These are phyloP conservation scores for Paramecium primaurelia DNA, from an alignment of 73 alveolate species.

Conservation along the genomic window DNA sequence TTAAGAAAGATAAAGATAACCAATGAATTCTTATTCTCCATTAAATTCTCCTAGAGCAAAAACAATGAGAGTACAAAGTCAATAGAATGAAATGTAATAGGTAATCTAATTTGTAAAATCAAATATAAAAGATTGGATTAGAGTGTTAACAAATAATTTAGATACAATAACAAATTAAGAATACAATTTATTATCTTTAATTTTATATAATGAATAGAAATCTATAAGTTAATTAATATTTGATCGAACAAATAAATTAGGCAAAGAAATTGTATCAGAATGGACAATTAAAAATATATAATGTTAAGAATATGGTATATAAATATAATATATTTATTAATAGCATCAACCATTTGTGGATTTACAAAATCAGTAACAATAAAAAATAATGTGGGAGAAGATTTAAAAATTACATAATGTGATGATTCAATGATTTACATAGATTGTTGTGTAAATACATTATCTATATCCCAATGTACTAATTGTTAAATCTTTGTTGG, in stretches of 20 bases:
- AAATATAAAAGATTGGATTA: not conserved
- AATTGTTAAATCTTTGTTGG: slow-evolving; percentile 54
- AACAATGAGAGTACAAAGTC: slow-evolving; percentile 40
- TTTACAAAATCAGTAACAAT: slow-evolving; percentile 26
- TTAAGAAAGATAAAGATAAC: not conserved
- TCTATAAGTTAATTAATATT: not conserved
- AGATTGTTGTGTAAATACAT: slow-evolving; percentile 50
- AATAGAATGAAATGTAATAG: slow-evolving; percentile 28
- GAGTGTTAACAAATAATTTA: not conserved
- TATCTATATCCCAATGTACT: slow-evolving; percentile 58
- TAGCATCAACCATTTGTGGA: not conserved
- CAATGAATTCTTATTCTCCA: slow-evolving; percentile 31
- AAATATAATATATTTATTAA: not conserved
- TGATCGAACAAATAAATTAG: not conserved
- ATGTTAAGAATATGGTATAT: not conserved
- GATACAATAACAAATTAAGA: not conserved
- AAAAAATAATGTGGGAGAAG: slow-evolving; percentile 1
- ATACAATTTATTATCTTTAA: not conserved
- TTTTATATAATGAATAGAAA: not conserved
- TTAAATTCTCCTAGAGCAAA: slow-evolving; percentile 57
- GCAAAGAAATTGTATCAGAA: not conserved
- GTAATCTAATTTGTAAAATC: slow-evolving; percentile 20
- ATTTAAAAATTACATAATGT: slow-evolving; percentile 59
- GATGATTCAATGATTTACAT: slow-evolving; percentile 64
- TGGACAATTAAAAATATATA: not conserved